These are phyloP conservation scores for Lunasporangiospora selenospora DNA, from an alignment of 192 early-diverging fungal species.

Conservation along the genomic window DNA sequence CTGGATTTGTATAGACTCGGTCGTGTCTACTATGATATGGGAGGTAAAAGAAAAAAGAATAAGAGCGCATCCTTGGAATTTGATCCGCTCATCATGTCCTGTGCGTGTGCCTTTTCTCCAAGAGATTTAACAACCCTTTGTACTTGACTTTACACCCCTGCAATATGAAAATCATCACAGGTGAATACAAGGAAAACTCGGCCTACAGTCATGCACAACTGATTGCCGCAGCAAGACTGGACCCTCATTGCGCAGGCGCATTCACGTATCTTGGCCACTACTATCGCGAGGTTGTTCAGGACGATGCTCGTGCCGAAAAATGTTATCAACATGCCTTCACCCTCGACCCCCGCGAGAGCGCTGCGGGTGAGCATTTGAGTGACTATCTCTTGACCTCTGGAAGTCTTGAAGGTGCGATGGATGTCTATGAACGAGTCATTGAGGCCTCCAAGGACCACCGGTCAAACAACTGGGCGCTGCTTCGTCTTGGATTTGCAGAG, in stretches of 20 bases:
- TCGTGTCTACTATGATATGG: conserved; percentile 77
- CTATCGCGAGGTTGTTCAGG: conserved; percentile 72
- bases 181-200: conserved; percentile 61
- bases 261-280: conserved; percentile 88
- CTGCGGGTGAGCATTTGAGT: conserved; percentile 69
- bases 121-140: too few relatives aligned
- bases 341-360: conserved; percentile 69
- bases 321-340: conserved; percentile 86
- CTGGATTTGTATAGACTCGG: conserved; percentile 72
- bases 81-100: too few relatives aligned
- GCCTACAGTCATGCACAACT: conserved; percentile 71
- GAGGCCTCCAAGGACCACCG: conserved; percentile 49
- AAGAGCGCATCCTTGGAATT: too few relatives aligned
- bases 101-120: too few relatives aligned
- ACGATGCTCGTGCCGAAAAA: conserved; percentile 72
- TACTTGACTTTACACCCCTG: too few relatives aligned
- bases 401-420: conserved; percentile 53
- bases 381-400: conserved; percentile 64
- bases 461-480: conserved; percentile 84
- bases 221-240: conserved; percentile 73
- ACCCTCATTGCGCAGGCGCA: conserved; percentile 63
- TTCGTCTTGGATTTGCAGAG: conserved; percentile 74
- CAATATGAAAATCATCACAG: too few relatives aligned
- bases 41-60: too few relatives aligned
- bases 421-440: conserved; percentile 53